A percentile compares a stretch with the other conserved stretches of the same genome.
phyloP scores from a whole-genome alignment of 176 grass and related monocot genomes.

The Aegilops speltoides region DNA sequence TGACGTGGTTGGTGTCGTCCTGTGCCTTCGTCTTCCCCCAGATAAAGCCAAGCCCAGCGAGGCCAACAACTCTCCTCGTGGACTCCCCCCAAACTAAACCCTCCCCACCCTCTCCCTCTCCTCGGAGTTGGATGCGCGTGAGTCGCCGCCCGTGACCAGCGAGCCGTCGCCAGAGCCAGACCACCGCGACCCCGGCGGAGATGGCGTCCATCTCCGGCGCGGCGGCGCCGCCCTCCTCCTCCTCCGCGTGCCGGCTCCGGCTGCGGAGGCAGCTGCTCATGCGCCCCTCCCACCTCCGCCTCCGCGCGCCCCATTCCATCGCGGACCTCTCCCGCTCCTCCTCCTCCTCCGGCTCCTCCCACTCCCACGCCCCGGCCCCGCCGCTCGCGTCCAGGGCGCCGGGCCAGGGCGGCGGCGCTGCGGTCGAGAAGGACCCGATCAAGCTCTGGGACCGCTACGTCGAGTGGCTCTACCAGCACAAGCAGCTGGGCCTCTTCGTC shows the following conservation, averaged over 20 bases:
- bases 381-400: conserved; percentile 20
- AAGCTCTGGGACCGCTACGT: conserved; percentile 86
- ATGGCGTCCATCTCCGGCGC: conserved; percentile 71
- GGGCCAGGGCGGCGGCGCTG: conserved; percentile 1
- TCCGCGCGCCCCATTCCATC: conserved; percentile 70
- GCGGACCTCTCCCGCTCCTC: conserved; percentile 61
- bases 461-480: conserved; percentile 99
- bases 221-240: conserved; percentile 37
- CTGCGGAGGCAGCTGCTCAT: conserved; percentile 33
- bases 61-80: conserved; percentile 32
- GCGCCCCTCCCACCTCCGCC: conserved; percentile 48
- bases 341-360: background rate
- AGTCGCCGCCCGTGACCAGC: background rate
- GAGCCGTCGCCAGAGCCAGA: background rate
- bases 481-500: conserved; percentile 89
- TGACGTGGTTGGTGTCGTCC: background rate
- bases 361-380: conserved; percentile 4
- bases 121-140: background rate
- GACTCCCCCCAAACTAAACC: conserved; percentile 27
- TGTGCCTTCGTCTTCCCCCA: conserved; percentile 8
- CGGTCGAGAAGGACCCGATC: conserved; percentile 85
- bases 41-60: conserved; percentile 44
- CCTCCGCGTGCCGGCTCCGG: conserved; percentile 34
- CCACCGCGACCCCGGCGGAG: background rate
- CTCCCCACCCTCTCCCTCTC: background rate